Evolutionary conservation across 2,329 filamentous ascomycete genomes (phyloP), one percentile per base, ranked within the genome.

Genomic region (Metarhizium robertsii): DNA sequence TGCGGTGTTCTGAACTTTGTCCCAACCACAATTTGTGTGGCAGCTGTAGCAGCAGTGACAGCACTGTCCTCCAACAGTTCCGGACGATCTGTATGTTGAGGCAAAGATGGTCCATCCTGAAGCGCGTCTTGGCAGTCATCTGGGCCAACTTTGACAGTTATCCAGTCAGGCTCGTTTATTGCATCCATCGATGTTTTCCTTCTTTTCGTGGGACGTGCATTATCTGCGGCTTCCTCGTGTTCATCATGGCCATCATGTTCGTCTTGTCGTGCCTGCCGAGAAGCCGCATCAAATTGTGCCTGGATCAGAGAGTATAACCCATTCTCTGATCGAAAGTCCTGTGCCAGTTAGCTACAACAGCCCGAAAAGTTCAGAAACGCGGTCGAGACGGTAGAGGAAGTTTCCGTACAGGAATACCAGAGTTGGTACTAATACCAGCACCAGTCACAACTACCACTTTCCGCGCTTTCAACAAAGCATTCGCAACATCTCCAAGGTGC

Each of bases 391-490:
- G 10, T 3, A 29, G 6, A 29, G 7, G 42, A 45, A 16, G 13
- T 14, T 34, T 13, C 53, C 67, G 58, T 74, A 88, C 86, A 52
- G 86, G 86, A 65, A 89, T 89, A 55, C 86, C 86, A 59, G 84
- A 88, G 66, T 88, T 89, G 52, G 86, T 89, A 65, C 84, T 87
- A 65, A 89, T 89, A 53, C 86, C 86, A 51, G 86, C 86, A 52
- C 86, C 86, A 0, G 86, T 89, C 36, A 89, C 75, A 20, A 89
- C 81, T 8, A 89, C 77, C n/a, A 88, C 77, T 66, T 87, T 88
- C 59, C 79, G 80, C 11, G 86, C 80, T 66, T 83, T 85, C 59
- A 79, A 78, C 48, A 89, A 71, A 3, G 75, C 70, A 64, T 87
- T 79, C 62, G 86, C 85, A 60, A 89, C 81, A 36, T 79, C 72